These are phyloP conservation scores for Fusarium sulawesiense DNA, from an alignment of 2,329 filamentous ascomycete genomes.

Conservation along the genomic window DNA sequence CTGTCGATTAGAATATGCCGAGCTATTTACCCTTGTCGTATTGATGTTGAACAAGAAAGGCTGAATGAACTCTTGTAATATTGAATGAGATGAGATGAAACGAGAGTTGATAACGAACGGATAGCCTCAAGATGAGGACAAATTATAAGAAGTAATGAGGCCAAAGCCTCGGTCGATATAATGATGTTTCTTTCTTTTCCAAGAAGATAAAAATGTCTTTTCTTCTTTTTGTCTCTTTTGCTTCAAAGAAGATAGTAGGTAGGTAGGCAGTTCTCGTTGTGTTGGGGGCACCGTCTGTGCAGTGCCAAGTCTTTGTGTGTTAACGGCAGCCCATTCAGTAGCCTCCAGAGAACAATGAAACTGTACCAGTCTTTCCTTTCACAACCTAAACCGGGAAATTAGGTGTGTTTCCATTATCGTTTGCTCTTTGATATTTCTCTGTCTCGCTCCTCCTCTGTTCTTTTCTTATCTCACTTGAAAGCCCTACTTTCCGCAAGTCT, in stretches of 20 bases:
- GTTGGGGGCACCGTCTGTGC: constrained; percentile 36
- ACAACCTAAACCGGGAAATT: constrained; percentile 29
- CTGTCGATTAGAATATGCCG: constrained; percentile 2
- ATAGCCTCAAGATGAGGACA: constrained; percentile 1
- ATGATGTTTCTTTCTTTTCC: background rate
- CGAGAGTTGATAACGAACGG: constrained; percentile 8
- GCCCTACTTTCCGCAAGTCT: background rate
- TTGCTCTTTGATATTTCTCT: constrained; percentile 34
- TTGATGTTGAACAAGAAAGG: constrained; percentile 15
- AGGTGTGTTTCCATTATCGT: constrained; percentile 39
- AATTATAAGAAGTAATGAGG: constrained; percentile 18
- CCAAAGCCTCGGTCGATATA: constrained; percentile 1
- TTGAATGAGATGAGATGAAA: constrained; percentile 2
- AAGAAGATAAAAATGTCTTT: background rate
- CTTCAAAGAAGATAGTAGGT: constrained; percentile 25
- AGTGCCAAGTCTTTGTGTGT: constrained; percentile 37
- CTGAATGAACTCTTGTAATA: background rate
- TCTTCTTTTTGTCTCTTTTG: constrained; percentile 17
- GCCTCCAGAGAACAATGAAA: constrained; percentile 44
- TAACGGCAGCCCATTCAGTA: constrained; percentile 36
- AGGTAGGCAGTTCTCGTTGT: constrained; percentile 15
- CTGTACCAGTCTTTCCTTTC: constrained; percentile 24
- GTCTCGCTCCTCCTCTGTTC: background rate
- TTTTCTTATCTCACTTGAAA: constrained; percentile 6
- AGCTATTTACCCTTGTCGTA: constrained; percentile 21